Evolutionary conservation across 352 stramenopile genomes (phyloP).

Genomic region (Pythium guiyangense): DNA sequence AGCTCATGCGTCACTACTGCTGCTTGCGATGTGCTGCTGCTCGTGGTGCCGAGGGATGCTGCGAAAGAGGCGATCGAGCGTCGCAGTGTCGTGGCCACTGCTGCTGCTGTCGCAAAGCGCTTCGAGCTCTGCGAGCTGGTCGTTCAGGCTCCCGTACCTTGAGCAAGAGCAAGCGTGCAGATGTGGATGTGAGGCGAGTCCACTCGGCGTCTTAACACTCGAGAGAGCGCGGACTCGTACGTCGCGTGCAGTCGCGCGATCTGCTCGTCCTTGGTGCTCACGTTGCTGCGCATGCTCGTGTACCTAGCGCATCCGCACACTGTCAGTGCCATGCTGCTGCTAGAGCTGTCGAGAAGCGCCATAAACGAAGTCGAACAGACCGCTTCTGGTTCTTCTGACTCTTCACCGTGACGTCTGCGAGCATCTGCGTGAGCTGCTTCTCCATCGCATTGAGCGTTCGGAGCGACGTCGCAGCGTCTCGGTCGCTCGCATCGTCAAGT

Average conservation of each 20-base stretch:
- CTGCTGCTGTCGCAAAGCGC: conserved; percentile 25
- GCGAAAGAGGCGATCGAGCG: conserved; percentile 42
- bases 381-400: conserved; percentile 39
- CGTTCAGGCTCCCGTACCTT: conserved; percentile 37
- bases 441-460: conserved; percentile 16
- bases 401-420: conserved; percentile 27
- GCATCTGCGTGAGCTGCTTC: conserved; percentile 28
- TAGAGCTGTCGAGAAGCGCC: background rate
- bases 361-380: conserved; percentile 15
- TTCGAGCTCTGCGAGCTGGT: conserved; percentile 37
- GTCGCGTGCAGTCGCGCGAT: conserved; percentile 9
- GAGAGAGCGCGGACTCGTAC: conserved; percentile 5
- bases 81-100: conserved; percentile 31
- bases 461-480: background rate
- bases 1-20: conserved; percentile 3
- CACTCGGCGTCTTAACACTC: too few relatives aligned
- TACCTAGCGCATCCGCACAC: conserved; percentile 17
- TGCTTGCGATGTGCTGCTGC: conserved; percentile 16
- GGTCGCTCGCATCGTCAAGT: background rate
- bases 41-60: conserved; percentile 39
- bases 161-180: background rate
- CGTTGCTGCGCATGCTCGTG: conserved; percentile 19
- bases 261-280: conserved; percentile 24
- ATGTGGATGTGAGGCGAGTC: background rate
- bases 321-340: too few relatives aligned